phyloP scores from a whole-genome alignment of 805 yeast species.

The Danielozyma ontarioensis region DNA sequence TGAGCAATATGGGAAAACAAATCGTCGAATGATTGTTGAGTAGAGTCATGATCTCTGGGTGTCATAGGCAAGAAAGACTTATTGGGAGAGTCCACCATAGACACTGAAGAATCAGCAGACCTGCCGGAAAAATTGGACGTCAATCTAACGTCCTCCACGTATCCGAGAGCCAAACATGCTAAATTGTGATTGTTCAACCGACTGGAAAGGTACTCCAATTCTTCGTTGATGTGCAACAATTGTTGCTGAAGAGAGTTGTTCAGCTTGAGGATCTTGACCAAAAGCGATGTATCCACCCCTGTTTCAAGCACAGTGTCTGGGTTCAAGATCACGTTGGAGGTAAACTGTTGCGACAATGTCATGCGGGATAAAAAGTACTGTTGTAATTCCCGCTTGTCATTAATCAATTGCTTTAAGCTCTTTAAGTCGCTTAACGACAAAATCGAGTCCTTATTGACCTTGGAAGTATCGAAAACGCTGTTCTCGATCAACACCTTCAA shows the following conservation, averaged over 20 bases:
- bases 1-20: slow-evolving; percentile 44
- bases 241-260: slow-evolving; percentile 27
- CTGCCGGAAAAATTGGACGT: slow-evolving; percentile 10
- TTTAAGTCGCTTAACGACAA: slow-evolving; percentile 24
- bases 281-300: slow-evolving; percentile 22
- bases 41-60: slow-evolving; percentile 1
- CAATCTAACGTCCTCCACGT: slow-evolving; percentile 38
- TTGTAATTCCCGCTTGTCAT: slow-evolving; percentile 25
- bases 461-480: slow-evolving; percentile 36
- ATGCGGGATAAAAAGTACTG: slow-evolving; percentile 26
- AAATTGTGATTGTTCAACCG: slow-evolving; percentile 37
- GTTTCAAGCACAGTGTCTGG: slow-evolving; percentile 6
- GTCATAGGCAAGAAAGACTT: neutral
- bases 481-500: slow-evolving; percentile 42
- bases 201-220: slow-evolving; percentile 21
- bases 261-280: slow-evolving; percentile 29
- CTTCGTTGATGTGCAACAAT: slow-evolving; percentile 18
- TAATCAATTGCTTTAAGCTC: slow-evolving; percentile 22
- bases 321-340: slow-evolving; percentile 18
- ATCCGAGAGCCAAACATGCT: slow-evolving; percentile 43
- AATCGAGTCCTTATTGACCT: slow-evolving; percentile 28
- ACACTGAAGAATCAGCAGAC: slow-evolving; percentile 3
- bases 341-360: slow-evolving; percentile 29
- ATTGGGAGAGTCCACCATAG: slow-evolving; percentile 7
- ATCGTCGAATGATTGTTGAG: slow-evolving; percentile 32